Conservation (phyloP, 2,329 filamentous ascomycete species). For the Pseudopithomyces chartarum region DNA sequence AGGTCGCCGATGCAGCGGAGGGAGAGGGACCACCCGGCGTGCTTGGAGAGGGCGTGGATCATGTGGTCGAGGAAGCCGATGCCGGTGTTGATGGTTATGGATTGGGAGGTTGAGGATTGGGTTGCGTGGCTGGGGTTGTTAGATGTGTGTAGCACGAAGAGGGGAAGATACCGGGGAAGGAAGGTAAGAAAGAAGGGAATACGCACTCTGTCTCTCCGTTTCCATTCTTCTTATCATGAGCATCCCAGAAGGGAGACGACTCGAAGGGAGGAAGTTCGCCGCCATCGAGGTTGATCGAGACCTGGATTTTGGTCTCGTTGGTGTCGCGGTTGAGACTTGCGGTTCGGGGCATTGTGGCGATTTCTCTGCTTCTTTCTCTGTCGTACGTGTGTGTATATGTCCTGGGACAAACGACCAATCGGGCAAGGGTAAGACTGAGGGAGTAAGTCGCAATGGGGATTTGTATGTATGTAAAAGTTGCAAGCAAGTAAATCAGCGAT, state of each 20-base stretch:
- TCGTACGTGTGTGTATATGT: not conserved
- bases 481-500: not conserved
- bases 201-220: constrained; percentile 50
- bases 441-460: no score
- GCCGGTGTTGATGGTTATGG: constrained; percentile 86
- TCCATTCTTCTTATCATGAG: constrained; percentile 51
- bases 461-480: no score
- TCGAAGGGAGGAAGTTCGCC: constrained; percentile 66
- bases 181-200: not conserved
- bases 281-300: constrained; percentile 92
- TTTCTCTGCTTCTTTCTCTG: not conserved
- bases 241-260: constrained; percentile 39
- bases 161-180: not conserved
- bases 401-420: not conserved
- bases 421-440: not conserved
- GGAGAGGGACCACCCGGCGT: constrained; percentile 89
- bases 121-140: constrained; percentile 67
- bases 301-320: constrained; percentile 96
- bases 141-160: not conserved
- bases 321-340: constrained; percentile 85
- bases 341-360: constrained; percentile 60
- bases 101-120: constrained; percentile 82
- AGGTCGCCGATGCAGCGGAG: constrained; percentile 86
- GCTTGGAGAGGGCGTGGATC: constrained; percentile 95
- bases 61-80: constrained; percentile 99